phyloP scores from a whole-genome alignment of 75 land plant species.

The Pinus tabuliformis region DNA sequence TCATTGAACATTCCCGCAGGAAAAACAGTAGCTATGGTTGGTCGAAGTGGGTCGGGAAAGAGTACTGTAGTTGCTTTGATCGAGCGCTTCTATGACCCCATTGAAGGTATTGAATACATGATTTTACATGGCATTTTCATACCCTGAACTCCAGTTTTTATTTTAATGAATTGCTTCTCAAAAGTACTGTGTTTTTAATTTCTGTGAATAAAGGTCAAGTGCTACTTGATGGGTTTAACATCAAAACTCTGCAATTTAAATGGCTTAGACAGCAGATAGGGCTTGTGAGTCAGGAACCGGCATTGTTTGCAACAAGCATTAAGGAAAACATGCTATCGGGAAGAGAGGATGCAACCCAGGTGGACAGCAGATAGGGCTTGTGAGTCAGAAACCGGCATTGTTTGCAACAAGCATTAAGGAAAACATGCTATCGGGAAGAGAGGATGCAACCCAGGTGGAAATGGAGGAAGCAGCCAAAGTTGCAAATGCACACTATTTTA shows the following conservation, averaged over 20 bases:
- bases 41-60: constrained; percentile 93
- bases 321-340: constrained; percentile 71
- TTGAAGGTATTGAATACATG: constrained; percentile 33
- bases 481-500: constrained; percentile 84
- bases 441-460: too few relatives aligned
- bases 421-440: too few relatives aligned
- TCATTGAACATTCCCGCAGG: constrained; percentile 73
- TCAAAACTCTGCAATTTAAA: constrained; percentile 60
- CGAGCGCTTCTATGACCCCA: constrained; percentile 85
- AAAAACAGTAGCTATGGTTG: constrained; percentile 86
- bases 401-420: too few relatives aligned
- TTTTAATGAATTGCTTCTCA: too few relatives aligned
- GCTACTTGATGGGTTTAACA: constrained; percentile 71
- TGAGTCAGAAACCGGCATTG: too few relatives aligned
- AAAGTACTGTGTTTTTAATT: neutral
- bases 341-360: constrained; percentile 55
- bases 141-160: neutral
- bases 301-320: constrained; percentile 79
- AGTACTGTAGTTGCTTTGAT: constrained; percentile 91
- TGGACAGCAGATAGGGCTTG: too few relatives aligned
- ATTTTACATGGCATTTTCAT: too few relatives aligned
- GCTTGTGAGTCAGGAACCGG: constrained; percentile 88
- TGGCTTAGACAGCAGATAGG: constrained; percentile 88
- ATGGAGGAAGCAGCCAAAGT: constrained; percentile 81
- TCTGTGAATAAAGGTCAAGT: constrained; percentile 14